Evolutionary conservation across 2,329 filamentous ascomycete genomes (phyloP), one percentile per base, ranked within the genome.

Genomic region (Macroventuria anomochaeta): DNA sequence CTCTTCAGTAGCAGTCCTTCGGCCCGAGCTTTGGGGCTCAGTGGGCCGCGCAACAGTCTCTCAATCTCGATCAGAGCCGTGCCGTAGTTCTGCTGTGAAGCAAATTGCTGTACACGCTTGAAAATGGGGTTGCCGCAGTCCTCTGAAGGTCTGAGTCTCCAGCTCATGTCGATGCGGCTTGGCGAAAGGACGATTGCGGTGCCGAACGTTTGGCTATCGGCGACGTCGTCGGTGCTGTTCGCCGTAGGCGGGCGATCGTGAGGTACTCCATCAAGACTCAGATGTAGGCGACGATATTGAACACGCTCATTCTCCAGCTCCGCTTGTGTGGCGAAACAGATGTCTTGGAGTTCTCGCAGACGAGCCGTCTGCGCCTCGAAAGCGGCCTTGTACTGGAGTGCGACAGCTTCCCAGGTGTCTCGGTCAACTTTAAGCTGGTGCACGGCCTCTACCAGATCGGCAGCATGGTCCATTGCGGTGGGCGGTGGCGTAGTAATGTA

Each of bases 1-100:
- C 69, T 70, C 49, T 72, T 73, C 17, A 73, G 49, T 7, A 73
- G 39, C 2, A 72, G 53, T 3, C 65, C 68, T 23, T 73, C 68
- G 2, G 64, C 53, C 7, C 69, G 63, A 11, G 67, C 55, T 39
- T 65, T 62, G 0, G 59, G 28, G 31, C 63, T 63, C 2, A 73
- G 57, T 13, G 68, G 62, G 0, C 69, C 64, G 11, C 59, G 61
- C 7, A 71, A 48, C 5, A 71, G 34, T n/a, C 56, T 56, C 15
- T 71, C 68, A 7, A 71, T 34, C 40, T 69, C 64, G 2, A 44
- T 38, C 6, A 69, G 52, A 11, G 67, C 68, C 29, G 47, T 64
- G 13, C 58, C 59, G n/a, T 67, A 67, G 43, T 69, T 64, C 8
- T 52, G 55, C 32, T 64, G 53, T 18, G 36, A 39, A 2, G 53